A percentile compares a stretch with the other conserved stretches of the same genome.
Evolutionary conservation across 2,329 filamentous ascomycete genomes (phyloP).

Genomic region (Colletotrichum limetticola): DNA sequence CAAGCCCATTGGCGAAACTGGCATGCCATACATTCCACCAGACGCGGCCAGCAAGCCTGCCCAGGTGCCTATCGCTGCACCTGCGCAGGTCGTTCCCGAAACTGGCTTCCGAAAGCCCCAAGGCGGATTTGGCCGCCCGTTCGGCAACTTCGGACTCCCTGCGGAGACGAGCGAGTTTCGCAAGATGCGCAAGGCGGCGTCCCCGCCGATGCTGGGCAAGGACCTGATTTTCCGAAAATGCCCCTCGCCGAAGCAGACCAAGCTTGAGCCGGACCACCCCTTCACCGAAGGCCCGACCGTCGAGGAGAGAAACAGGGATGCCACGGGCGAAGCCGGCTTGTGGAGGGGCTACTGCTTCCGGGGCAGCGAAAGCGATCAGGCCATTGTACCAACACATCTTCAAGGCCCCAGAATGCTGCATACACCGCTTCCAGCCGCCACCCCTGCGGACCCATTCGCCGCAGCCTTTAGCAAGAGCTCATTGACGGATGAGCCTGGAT

Average conservation of each 20-base stretch:
- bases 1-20: constrained; percentile 24
- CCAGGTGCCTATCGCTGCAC: constrained; percentile 37
- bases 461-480: constrained; percentile 51
- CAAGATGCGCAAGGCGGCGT: constrained; percentile 63
- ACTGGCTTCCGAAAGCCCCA: constrained; percentile 51
- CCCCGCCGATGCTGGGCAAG: constrained; percentile 88
- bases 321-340: constrained; percentile 71
- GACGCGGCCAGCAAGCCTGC: constrained; percentile 15
- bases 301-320: constrained; percentile 63
- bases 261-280: constrained; percentile 82
- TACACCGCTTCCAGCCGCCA: constrained; percentile 57
- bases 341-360: constrained; percentile 80
- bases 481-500: constrained; percentile 53
- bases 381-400: constrained; percentile 54
- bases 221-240: constrained; percentile 86
- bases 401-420: constrained; percentile 60
- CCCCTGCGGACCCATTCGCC: constrained; percentile 55
- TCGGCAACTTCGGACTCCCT: constrained; percentile 47
- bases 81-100: constrained; percentile 51
- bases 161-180: constrained; percentile 52
- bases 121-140: constrained; percentile 55
- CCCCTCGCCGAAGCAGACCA: constrained; percentile 83
- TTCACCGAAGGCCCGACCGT: constrained; percentile 58
- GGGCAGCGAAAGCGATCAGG: constrained; percentile 45
- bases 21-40: constrained; percentile 21